Conservation (phyloP, 78 protist species). For the Dictyostelium intermedium region DNA sequence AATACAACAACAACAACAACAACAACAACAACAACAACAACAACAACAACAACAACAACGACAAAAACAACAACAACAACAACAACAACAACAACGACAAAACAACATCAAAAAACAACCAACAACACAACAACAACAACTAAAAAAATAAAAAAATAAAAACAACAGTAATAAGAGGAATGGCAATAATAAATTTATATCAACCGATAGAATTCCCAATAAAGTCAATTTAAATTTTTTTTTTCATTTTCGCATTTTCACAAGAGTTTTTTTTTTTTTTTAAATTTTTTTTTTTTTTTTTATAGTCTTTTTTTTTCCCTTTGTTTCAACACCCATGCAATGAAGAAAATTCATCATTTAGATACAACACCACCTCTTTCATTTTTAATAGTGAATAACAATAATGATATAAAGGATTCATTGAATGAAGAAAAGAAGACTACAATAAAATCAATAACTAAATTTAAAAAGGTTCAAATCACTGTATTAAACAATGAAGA, state of each 20-base stretch:
- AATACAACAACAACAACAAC: too few relatives aligned
- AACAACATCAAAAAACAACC: too few relatives aligned
- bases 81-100: too few relatives aligned
- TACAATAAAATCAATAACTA: neutral
- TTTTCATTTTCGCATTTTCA: neutral
- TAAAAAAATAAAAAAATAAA: too few relatives aligned
- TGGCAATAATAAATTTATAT: too few relatives aligned
- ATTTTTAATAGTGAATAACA: neutral
- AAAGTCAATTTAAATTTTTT: neutral
- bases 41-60: too few relatives aligned
- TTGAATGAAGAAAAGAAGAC: neutral
- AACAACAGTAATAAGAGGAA: neutral
- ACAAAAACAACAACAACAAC: too few relatives aligned
- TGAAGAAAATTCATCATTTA: conserved; percentile 14
- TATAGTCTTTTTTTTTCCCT: too few relatives aligned
- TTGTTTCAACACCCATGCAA: neutral
- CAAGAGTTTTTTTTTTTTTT: neutral
- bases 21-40: too few relatives aligned
- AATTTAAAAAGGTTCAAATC: conserved; percentile 19
- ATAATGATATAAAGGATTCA: neutral
- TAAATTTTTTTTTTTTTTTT: too few relatives aligned
- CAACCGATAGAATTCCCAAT: neutral
- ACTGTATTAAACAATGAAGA: neutral
- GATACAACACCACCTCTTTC: neutral
- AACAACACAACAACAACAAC: too few relatives aligned